A percentile compares a stretch with the other conserved stretches of the same genome.
Conservation (phyloP, 2,329 filamentous ascomycete species). For the Pestalotiopsis sp. region DNA sequence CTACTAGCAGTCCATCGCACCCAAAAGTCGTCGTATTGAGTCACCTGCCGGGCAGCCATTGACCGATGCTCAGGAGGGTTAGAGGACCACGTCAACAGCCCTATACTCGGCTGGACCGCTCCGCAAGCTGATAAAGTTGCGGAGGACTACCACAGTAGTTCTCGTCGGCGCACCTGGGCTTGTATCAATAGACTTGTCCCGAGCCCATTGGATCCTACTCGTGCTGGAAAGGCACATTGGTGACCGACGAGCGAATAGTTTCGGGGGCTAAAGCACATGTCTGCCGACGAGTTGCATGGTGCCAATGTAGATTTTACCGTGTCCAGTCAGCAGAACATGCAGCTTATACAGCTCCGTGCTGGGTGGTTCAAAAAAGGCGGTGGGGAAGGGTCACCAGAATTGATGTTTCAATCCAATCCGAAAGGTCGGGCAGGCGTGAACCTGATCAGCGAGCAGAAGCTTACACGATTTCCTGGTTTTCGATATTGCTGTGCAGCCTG, state of each 20-base stretch:
- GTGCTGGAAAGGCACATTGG: background rate
- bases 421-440: background rate
- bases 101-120: slow-evolving; percentile 3
- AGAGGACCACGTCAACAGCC: slow-evolving; percentile 5
- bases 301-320: background rate
- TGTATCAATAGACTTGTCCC: background rate
- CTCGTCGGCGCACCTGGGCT: background rate
- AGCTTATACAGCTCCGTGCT: background rate
- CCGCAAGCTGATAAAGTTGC: background rate
- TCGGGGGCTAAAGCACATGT: background rate
- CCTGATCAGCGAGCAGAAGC: background rate
- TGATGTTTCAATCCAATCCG: background rate
- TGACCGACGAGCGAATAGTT: background rate
- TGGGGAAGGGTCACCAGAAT: background rate
- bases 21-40: background rate
- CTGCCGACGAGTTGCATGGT: background rate
- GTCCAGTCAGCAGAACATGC: background rate
- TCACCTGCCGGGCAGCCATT: background rate
- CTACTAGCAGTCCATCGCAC: background rate
- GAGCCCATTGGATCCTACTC: background rate
- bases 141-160: background rate
- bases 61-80: background rate
- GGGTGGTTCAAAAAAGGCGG: background rate
- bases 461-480: background rate
- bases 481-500: background rate